Base-by-base conservation (phyloP, 768 basidiomycete genomes). In the Serendipita vermifera region DNA sequence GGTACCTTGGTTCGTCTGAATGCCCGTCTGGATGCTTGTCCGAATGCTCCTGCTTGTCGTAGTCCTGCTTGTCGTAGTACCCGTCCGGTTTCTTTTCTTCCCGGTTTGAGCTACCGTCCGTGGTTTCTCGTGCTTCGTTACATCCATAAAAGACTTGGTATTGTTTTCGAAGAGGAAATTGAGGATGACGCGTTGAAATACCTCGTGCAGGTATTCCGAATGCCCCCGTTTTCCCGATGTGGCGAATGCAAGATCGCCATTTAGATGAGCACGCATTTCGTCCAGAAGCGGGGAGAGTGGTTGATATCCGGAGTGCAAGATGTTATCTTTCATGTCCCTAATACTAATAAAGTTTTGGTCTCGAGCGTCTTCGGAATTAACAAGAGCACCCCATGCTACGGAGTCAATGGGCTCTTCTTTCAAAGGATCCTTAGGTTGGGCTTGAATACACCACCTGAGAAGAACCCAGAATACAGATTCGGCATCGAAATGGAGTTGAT, bases 391-490 rank as follows among this genome's bases (percentile, higher is more conserved):
- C 41, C 41, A 43, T 13, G 9, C 11, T 22, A 22, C 13, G 41
- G 9, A 24, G 9, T 13, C 14, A 11, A 43, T 43, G 15, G 9
- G 41, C 11, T 11, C 13, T 15, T 11, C 11, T 13, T 13, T 13
- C 13, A 11, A 13, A 43, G 11, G 14, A 22, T 43, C 14, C 26
- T 15, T 11, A 24, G 41, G 41, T 2, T 26, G 14, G 14, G 41
- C 41, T 11, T 11, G 24, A 11, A 43, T 15, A 22, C 9, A 11
- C 41, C 41, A 43, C 41, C 41, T 15, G 22, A 22, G 11, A 15
- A 43, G 41, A 13, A n/a, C 14, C 41, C 41, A 43, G 22, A 43
- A 43, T 11, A 43, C 41, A 43, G 41, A 43, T 26, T 43, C 41
- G 41, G 41, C 41, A 43, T 43, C 41, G 26, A 15, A 43, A 13